phyloP scores from a whole-genome alignment of 768 basidiomycete genomes.

The Mycena rosella region DNA sequence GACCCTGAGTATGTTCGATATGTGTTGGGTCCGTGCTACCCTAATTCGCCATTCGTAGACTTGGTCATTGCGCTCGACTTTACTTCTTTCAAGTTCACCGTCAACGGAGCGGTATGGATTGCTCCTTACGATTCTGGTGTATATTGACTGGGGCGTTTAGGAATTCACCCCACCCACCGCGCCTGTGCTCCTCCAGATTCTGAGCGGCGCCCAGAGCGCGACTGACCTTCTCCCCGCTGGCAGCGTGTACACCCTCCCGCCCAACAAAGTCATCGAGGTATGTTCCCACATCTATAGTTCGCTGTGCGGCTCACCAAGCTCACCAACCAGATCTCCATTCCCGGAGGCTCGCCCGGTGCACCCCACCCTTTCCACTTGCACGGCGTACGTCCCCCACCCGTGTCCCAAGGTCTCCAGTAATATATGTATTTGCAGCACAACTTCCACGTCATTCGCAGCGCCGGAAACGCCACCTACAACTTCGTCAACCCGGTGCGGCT shows the following conservation, averaged over 20 bases:
- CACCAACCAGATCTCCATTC: constrained; percentile 48
- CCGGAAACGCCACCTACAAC: constrained; percentile 43
- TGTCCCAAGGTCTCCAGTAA: neutral
- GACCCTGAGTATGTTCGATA: constrained; percentile 26
- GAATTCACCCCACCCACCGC: constrained; percentile 48
- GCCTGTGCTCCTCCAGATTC: constrained; percentile 60
- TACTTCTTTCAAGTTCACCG: constrained; percentile 40
- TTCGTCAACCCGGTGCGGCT: constrained; percentile 55
- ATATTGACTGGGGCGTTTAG: too few relatives aligned
- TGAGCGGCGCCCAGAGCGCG: constrained; percentile 54
- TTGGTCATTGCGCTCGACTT: constrained; percentile 37
- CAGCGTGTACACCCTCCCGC: constrained; percentile 52
- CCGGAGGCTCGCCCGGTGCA: constrained; percentile 39
- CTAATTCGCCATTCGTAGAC: neutral
- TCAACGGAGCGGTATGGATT: constrained; percentile 45
- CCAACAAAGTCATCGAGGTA: constrained; percentile 54
- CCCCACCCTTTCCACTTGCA: constrained; percentile 36
- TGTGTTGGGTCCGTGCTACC: neutral
- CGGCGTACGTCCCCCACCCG: too few relatives aligned
- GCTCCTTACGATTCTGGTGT: too few relatives aligned
- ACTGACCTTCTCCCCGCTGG: constrained; percentile 47
- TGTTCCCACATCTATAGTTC: too few relatives aligned
- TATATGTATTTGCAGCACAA: constrained; percentile 38
- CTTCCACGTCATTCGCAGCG: constrained; percentile 48
- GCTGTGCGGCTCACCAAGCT: too few relatives aligned